phyloP scores from a whole-genome alignment of 192 early-diverging fungal species.

The Coemansia sp. region DNA sequence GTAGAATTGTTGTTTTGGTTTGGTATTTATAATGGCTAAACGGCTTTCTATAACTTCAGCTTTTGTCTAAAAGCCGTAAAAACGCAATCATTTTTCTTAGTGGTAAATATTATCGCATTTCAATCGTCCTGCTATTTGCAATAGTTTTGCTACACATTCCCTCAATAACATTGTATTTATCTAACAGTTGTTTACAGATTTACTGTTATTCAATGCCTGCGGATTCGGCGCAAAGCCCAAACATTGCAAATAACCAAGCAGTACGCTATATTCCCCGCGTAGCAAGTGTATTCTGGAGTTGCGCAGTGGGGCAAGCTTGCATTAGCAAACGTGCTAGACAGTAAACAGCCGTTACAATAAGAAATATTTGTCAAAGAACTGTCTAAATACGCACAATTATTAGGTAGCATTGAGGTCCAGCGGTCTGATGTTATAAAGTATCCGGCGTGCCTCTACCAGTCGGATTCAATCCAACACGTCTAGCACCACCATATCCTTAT shows the following conservation, averaged over 20 bases:
- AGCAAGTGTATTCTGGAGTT: background rate
- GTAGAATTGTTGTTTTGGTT: background rate
- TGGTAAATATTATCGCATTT: background rate
- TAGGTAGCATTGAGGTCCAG: background rate
- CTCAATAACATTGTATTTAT: background rate
- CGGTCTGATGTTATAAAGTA: background rate
- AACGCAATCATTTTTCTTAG: background rate
- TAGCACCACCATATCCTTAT: background rate
- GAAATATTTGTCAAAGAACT: background rate
- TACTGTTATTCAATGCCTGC: background rate
- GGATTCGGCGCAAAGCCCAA: background rate
- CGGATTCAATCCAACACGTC: background rate
- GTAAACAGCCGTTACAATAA: conserved; percentile 2
- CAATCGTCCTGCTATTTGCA: background rate
- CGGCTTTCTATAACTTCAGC: background rate
- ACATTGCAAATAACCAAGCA: background rate
- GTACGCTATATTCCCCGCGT: too few relatives aligned
- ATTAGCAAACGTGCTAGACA: background rate
- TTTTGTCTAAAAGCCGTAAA: background rate
- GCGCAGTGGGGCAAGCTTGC: background rate
- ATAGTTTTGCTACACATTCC: background rate
- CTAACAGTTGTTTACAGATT: background rate
- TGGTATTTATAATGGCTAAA: background rate
- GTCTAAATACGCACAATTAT: background rate
- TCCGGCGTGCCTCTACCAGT: background rate